Percentiles rank a stretch among this genome's conserved stretches.
phyloP scores from a whole-genome alignment of 2,329 filamentous ascomycete genomes.

The Aspergillus sojae region DNA sequence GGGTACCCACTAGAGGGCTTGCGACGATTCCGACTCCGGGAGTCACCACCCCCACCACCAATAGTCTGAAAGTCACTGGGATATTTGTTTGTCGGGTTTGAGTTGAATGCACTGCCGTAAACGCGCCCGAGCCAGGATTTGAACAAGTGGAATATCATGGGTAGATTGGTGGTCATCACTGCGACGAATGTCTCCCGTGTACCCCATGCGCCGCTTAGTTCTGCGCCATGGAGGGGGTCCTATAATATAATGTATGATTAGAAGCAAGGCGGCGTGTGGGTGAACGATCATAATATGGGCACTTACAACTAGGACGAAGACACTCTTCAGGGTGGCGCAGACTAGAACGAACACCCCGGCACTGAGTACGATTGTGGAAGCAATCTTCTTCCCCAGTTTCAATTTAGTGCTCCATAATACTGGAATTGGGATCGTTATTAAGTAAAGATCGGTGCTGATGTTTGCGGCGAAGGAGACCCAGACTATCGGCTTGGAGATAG shows the following conservation, averaged over 20 bases:
- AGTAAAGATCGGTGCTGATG: slow-evolving; percentile 58
- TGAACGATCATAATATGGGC: neutral
- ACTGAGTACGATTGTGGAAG: slow-evolving; percentile 54
- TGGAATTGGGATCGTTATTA: slow-evolving; percentile 60
- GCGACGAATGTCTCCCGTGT: slow-evolving; percentile 44
- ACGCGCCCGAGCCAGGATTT: slow-evolving; percentile 43
- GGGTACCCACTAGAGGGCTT: slow-evolving; percentile 38
- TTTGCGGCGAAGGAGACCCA: slow-evolving; percentile 54
- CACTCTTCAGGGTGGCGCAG: slow-evolving; percentile 54
- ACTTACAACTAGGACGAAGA: slow-evolving; percentile 48
- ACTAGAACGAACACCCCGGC: slow-evolving; percentile 57
- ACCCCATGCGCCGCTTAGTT: slow-evolving; percentile 40
- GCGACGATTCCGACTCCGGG: slow-evolving; percentile 32
- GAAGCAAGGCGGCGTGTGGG: neutral
- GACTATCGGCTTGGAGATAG: slow-evolving; percentile 52
- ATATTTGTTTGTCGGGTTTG: slow-evolving; percentile 43
- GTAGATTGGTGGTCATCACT: slow-evolving; percentile 41
- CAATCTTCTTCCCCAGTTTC: slow-evolving; percentile 51
- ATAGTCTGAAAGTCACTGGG: slow-evolving; percentile 33
- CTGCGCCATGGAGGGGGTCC: slow-evolving; percentile 35
- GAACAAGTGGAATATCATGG: slow-evolving; percentile 46
- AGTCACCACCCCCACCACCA: slow-evolving; percentile 29
- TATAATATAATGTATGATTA: slow-evolving; percentile 7
- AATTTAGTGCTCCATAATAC: slow-evolving; percentile 56
- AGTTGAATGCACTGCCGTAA: slow-evolving; percentile 41